Evolutionary conservation across 768 basidiomycete species (phyloP), one percentile per base, ranked within the genome.

Genomic region (Daedaleopsis sinensis): DNA sequence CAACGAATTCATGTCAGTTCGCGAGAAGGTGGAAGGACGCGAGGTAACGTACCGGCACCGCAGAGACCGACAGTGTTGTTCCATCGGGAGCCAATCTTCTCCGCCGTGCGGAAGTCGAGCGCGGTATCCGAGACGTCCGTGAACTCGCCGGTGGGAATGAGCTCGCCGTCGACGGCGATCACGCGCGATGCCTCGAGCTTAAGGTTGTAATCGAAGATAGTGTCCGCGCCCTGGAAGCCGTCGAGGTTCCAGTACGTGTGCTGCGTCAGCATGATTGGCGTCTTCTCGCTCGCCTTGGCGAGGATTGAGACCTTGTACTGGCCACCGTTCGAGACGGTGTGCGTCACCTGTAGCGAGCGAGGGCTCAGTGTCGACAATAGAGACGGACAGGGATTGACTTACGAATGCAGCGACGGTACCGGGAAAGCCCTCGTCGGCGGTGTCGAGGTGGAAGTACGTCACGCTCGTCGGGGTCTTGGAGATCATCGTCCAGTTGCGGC

Each of bases 181-280:
- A 78, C 76, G 8, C 65, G 59, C 10, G 70, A 69, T 10, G 64
- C 60, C 42, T 70, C 65, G 8, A 74, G 57, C 21, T 68, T 70
- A 5, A 72, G 58, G 36, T 63, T 52, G 64, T 75, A 70, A 2
- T 60, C 65, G 59, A 61, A 73, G 71, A 58, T 74, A 57, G 70
- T 60, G 43, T 73, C 66, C 37, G 74, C 77, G 36, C 79, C 72
- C 67, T 82, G 77, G 71, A 81, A 84, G 3, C 80, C 82, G 61
- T 84, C 81, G 16, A 84, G 73, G 63, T 84, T 84, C 79, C 81
- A 83, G 67, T 84, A 86, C 36, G 80, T 74, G 62, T 85, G 84
- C 58, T 82, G 81, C 0, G 83, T 83, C 27, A 84, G 68, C 83
- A 85, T 83, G 53, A 84, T 83, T 0, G 84, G 84, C 5, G 84